These are phyloP conservation scores for Hortaea sp. DNA, from an alignment of 2,329 filamentous ascomycete genomes.

Conservation along the genomic window DNA sequence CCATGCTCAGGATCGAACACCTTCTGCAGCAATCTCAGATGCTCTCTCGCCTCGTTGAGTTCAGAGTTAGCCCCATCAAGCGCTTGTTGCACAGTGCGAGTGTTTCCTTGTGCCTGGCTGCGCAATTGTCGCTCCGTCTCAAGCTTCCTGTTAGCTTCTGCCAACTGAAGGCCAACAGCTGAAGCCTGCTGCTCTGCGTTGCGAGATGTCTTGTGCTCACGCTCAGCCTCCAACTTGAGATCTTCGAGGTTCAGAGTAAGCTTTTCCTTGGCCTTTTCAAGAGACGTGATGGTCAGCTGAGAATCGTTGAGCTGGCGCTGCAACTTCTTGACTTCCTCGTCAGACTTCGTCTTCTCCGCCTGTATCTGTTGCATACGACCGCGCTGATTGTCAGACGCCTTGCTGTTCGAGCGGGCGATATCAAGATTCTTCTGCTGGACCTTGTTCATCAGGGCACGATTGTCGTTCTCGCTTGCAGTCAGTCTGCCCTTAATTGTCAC, in stretches of 20 bases:
- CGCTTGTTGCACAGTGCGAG: slow-evolving; percentile 66
- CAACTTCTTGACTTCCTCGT: slow-evolving; percentile 73
- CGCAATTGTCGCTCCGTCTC: slow-evolving; percentile 84
- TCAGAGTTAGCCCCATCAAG: slow-evolving; percentile 74
- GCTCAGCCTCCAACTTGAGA: slow-evolving; percentile 79
- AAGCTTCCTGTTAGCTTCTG: slow-evolving; percentile 78
- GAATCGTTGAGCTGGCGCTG: slow-evolving; percentile 77
- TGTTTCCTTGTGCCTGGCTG: slow-evolving; percentile 74
- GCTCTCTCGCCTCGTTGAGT: slow-evolving; percentile 66
- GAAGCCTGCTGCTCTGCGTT: slow-evolving; percentile 85
- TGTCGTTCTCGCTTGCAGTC: slow-evolving; percentile 90
- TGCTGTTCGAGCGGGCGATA: slow-evolving; percentile 81
- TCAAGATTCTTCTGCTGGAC: slow-evolving; percentile 95
- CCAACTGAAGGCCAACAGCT: slow-evolving; percentile 68
- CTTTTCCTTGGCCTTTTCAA: slow-evolving; percentile 94
- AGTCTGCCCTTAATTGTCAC: slow-evolving; percentile 84
- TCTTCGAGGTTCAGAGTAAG: slow-evolving; percentile 81
- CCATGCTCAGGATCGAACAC: slow-evolving; percentile 65
- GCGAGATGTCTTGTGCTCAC: slow-evolving; percentile 80
- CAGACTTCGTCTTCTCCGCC: slow-evolving; percentile 69
- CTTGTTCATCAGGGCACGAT: slow-evolving; percentile 89
- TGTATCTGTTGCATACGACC: slow-evolving; percentile 66
- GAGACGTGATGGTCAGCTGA: slow-evolving; percentile 68
- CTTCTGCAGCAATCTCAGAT: slow-evolving; percentile 73
- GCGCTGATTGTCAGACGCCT: slow-evolving; percentile 73